Base-by-base conservation (phyloP, 768 basidiomycete species). In the Phaeolepiota aurea region DNA sequence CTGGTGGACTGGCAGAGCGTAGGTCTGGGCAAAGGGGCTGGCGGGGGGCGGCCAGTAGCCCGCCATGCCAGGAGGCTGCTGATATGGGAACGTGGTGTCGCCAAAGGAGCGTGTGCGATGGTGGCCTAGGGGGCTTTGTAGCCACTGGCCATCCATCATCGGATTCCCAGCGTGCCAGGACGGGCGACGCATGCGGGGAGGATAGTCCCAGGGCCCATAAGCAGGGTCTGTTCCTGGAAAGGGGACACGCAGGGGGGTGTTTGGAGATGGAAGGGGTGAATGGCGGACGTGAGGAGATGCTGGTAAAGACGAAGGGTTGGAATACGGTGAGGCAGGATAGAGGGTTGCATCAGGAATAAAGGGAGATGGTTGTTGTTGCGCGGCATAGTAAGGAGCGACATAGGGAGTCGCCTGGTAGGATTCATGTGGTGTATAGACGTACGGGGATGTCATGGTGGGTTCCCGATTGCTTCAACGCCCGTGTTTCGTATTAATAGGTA, bases 81-180 rank as follows among this genome's bases (percentile, higher is more conserved):
- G 54, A 33, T 22, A 52, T 50, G 45, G 40, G 7, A 48, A 38
- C 1, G 44, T 35, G 19, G 28, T 3, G 45, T 49, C 50, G 44
- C 43, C 16, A 50, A 57, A 36, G 42, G 50, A 51, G 3, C 41
- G 41, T 11, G 48, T 48, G 37, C 48, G 32, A 40, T 49, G 37
- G 41, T 37, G 42, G 32, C 35, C 32, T 47, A 1, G 49, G 52
- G 12, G 45, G 45, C 37, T 42, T 43, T 15, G 46, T 48, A 34
- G 45, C 44, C 37, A 45, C 46, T 36, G 45, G 48, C 33, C 44
- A 44, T 12, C 40, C 38, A 32, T 13, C 16, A 9, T 23, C 35
- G 20, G 22, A 19, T 20, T 2, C 23, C 31, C 23, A 7, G 50
- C 69, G 33, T 68, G 64, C 69, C 71, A 74, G 2, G 72, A 74